Percentiles rank a stretch among this genome's conserved stretches.
These are phyloP conservation scores for Flueggea neowawraea DNA, from an alignment of 441 rosid genomes.

Conservation along the genomic window DNA sequence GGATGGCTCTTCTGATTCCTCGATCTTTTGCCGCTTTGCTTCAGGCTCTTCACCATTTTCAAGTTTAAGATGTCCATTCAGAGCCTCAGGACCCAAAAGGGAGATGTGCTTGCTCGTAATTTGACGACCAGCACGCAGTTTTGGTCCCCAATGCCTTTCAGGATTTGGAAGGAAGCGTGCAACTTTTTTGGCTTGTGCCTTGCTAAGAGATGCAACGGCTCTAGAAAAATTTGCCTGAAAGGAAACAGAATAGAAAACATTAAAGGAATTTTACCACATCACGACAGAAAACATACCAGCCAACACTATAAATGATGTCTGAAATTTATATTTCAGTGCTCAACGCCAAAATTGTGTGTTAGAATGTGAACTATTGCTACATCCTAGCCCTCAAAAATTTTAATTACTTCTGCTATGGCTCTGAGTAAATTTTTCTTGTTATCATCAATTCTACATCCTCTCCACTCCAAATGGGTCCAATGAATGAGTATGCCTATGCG, in stretches of 20 bases:
- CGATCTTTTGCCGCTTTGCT: constrained; percentile 46
- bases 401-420: too few species aligned
- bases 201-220: constrained; percentile 85
- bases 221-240: constrained; percentile 88
- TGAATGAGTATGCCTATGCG: too few species aligned
- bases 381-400: too few species aligned
- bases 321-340: too few species aligned
- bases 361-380: too few species aligned
- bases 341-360: too few species aligned
- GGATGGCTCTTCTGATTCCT: constrained; percentile 31
- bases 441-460: too few species aligned
- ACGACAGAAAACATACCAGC: too few species aligned
- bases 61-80: constrained; percentile 64
- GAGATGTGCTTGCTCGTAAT: constrained; percentile 94
- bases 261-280: neutral
- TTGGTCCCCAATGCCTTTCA: constrained; percentile 99
- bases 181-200: constrained; percentile 89
- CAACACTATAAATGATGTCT: too few species aligned
- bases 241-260: neutral
- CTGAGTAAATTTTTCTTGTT: too few species aligned
- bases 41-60: constrained; percentile 42
- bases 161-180: constrained; percentile 96
- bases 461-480: too few species aligned
- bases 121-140: constrained; percentile 90
- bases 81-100: constrained; percentile 85